Conservation (phyloP, 768 basidiomycete species). For the Heimioporus sp. region DNA sequence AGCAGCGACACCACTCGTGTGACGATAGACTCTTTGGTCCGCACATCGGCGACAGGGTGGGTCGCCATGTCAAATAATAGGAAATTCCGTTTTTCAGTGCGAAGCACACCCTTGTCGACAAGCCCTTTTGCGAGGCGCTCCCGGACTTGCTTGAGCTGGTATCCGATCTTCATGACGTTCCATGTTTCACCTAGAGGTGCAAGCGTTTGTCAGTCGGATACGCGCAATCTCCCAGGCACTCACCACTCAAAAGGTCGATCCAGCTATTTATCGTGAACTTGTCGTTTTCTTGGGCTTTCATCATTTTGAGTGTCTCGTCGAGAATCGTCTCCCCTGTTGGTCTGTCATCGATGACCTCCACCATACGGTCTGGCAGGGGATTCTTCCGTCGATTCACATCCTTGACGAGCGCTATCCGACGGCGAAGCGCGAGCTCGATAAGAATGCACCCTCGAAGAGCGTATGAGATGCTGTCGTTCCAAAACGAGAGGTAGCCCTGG, state of each 20-base stretch:
- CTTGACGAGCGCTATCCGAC: slow-evolving; percentile 86
- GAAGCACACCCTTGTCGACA: slow-evolving; percentile 97
- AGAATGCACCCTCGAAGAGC: slow-evolving; percentile 98
- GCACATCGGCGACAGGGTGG: slow-evolving; percentile 92
- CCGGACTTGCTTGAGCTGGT: slow-evolving; percentile 97
- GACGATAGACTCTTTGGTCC: slow-evolving; percentile 85
- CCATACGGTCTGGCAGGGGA: slow-evolving; percentile 75
- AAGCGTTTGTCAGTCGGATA: background rate
- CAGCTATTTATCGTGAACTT: slow-evolving; percentile 78
- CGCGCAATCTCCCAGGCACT: background rate
- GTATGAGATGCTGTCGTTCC: slow-evolving; percentile 99
- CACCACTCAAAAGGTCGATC: slow-evolving; percentile 94
- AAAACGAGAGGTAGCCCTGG: slow-evolving; percentile 94
- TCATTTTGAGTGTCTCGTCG: slow-evolving; percentile 95
- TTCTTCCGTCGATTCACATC: slow-evolving; percentile 74
- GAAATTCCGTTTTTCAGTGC: slow-evolving; percentile 98
- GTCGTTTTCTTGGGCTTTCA: slow-evolving; percentile 67
- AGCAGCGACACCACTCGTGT: slow-evolving; percentile 73
- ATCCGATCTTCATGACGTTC: slow-evolving; percentile 99
- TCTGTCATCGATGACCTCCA: slow-evolving; percentile 90
- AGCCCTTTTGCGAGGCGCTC: slow-evolving; percentile 96
- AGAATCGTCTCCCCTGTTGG: slow-evolving; percentile 96
- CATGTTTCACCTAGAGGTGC: slow-evolving; percentile 85
- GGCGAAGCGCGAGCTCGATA: slow-evolving; percentile 92
- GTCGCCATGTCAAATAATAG: slow-evolving; percentile 99